Evolutionary conservation across 192 early-diverging fungal genomes (phyloP), one percentile per base, ranked within the genome.

Genomic region (Linnemannia exigua): DNA sequence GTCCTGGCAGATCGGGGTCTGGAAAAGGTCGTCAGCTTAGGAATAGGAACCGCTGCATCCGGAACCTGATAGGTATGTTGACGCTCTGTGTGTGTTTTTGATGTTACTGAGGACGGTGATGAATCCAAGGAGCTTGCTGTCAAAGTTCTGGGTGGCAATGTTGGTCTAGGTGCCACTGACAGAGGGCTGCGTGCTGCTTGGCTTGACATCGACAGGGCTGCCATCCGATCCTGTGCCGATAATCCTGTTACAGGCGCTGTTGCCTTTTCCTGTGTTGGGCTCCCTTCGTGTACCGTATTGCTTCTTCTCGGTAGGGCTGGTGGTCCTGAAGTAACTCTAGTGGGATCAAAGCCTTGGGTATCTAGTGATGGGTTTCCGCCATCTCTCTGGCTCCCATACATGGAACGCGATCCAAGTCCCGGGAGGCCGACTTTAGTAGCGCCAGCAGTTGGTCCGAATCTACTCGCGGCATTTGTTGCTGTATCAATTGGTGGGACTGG

Each of bases 1-100:
- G 90, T 88, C 54, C 90, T 91, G 35, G 82, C 83, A 36, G 90
- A 88, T 31, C 88, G 83, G 1, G 90, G 81, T 66, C 88, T 67
- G 25, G 88, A 73, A 68, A 88, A 88, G 33, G 88, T 74, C 14
- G 88, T 75, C 67, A 86, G 66, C 63, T 80, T 86, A 16, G 84
- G 84, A 25, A 72, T 78, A 12, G 84, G 84, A 36, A 67, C 84
- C 15, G 69, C 37, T 0, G 84, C 71, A 73, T 80, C 78, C 70
- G 72, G 70, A 37, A 74, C 50, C 37, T 86, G 84, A 41, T 76
- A 77, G 14, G 47, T 48, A 28, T 84, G 67, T 12, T 85, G 69
- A 31, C 58, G 58, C 11, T 58, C 25, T 7, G 51, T 14, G 20
- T 51, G 37, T 68, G 31, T 37, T 35, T 70, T 36, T 8, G 79